Evolutionary conservation across 352 stramenopile genomes (phyloP), one percentile per base, ranked within the genome.

Genomic region (Phytophthora brassicae): DNA sequence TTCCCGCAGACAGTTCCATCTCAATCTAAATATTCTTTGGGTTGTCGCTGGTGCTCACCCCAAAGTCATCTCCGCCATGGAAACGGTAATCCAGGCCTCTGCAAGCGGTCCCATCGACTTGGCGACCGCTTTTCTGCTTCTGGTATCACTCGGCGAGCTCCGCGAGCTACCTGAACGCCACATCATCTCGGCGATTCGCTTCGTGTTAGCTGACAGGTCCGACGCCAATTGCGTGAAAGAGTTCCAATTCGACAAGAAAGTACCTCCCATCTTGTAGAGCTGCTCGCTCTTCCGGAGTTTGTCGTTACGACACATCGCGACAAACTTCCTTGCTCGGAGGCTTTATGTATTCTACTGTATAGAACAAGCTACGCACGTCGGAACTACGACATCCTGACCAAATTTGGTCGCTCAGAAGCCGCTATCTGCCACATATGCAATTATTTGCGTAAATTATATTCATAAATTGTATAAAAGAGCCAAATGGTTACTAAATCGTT

Each of bases 341-440:
- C 24, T 4, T 4, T 24, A 17, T 16, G 33, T 9, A 9, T 63
- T 13, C 7, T 63, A 24, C n/a, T 56, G 3, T 56, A 29, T 19
- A 20, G 55, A 3, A 33, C 56, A 1, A 29, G 16, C 7, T 56
- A 35, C 47, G n/a, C 33, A 1, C 44, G 35, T 0, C 33, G 55
- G 1, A 31, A 45, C 1, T 35, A 63, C n/a, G 36, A 63, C 55
- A 63, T 63, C 33, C 13, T 4, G 1, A 42, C 14, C 20, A 61
- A 35, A 4, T 54, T 47, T 19, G 54, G 54, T 3, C 20, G 54
- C 2, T 61, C 54, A 1, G 31, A n/a, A 28, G 8, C 23, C 0
- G 29, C 29, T 2, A n/a, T 61, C 3, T 44, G 33, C n/a, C 22
- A 33, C 6, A 61, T 54, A n/a, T 53, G 47, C 11, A 14, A 54